Base-by-base conservation (phyloP, 768 basidiomycete species). In the Daedaleopsis nitida region DNA sequence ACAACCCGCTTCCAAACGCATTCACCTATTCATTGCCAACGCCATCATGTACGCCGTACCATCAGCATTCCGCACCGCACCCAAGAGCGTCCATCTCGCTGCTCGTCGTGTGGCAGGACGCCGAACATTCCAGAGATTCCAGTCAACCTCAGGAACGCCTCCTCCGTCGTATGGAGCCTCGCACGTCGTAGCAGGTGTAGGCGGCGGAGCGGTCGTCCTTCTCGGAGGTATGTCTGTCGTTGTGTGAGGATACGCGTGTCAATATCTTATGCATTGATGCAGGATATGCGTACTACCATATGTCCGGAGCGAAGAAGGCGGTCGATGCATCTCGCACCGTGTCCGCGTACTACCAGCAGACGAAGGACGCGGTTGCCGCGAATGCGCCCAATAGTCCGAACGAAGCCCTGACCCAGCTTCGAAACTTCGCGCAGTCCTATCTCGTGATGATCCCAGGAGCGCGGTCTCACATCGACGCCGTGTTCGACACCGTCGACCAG, bases 401-500 rank as follows among this genome's bases (percentile, higher is more conserved):
- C 65, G 73, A 73, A 53, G 72, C 75, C 7, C 67, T 80, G 24
- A 55, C 65, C n/a, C 70, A 70, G 66, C 75, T 83, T 21, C 78
- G 80, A 57, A 57, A 65, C 39, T 72, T 76, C 38, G 75, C 75
- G 27, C 81, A 79, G 65, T 70, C 77, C 12, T 81, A 81, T 66
- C 70, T 76, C 32, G 71, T 70, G 35, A 60, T 74, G 52, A 63
- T 82, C 35, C 81, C 81, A 1, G 76, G 76, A 2, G 73, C 78
- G 0, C 72, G 70, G 2, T 51, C 71, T 6, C 58, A 77, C 44
- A 72, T 82, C 57, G 80, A 83, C 70, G 66, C 61, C 48, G 76
- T 72, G 0, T 82, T 83, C 63, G 78, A 81, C 65, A 67, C 68
- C n/a, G 62, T 81, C 43, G 77, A 77, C 49, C 67, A 74, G 54